Conservation (phyloP, 495 filamentous ascomycete genomes). For the Patellaria atrata region DNA sequence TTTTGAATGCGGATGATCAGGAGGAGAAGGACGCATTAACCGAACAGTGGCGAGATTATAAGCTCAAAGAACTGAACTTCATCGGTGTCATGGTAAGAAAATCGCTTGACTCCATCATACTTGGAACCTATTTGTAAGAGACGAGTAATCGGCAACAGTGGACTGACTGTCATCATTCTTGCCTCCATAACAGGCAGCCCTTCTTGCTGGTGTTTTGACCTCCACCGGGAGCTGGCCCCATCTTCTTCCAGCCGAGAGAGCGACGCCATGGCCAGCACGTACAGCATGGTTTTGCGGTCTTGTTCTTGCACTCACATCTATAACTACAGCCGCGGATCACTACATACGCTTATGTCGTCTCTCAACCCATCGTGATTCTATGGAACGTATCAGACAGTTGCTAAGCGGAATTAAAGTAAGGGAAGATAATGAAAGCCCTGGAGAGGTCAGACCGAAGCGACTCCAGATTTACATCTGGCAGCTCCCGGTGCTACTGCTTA, state of each 20-base stretch:
- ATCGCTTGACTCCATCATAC: neutral
- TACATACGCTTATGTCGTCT: conserved; percentile 22
- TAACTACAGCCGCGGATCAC: conserved; percentile 20
- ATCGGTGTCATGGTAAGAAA: conserved; percentile 20
- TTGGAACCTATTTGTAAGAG: no score
- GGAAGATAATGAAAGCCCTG: neutral
- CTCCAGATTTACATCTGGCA: conserved; percentile 22
- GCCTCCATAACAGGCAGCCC: conserved; percentile 8
- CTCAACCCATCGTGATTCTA: conserved; percentile 14
- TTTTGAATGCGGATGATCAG: conserved; percentile 15
- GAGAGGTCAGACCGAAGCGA: conserved; percentile 7
- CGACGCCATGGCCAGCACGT: conserved; percentile 17
- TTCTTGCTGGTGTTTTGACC: conserved; percentile 19
- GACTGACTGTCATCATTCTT: no score
- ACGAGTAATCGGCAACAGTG: no score
- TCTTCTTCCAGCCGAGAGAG: conserved; percentile 13
- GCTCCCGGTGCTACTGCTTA: conserved; percentile 19
- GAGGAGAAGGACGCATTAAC: conserved; percentile 20
- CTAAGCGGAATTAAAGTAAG: no score
- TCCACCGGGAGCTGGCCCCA: conserved; percentile 23
- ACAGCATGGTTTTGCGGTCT: conserved; percentile 21
- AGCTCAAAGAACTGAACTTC: conserved; percentile 21
- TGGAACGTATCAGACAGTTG: conserved; percentile 13
- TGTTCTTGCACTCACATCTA: conserved; percentile 16
- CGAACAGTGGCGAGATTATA: conserved; percentile 17